These are phyloP conservation scores for Crucibulum laeve DNA, from an alignment of 768 basidiomycete genomes.

Conservation along the genomic window DNA sequence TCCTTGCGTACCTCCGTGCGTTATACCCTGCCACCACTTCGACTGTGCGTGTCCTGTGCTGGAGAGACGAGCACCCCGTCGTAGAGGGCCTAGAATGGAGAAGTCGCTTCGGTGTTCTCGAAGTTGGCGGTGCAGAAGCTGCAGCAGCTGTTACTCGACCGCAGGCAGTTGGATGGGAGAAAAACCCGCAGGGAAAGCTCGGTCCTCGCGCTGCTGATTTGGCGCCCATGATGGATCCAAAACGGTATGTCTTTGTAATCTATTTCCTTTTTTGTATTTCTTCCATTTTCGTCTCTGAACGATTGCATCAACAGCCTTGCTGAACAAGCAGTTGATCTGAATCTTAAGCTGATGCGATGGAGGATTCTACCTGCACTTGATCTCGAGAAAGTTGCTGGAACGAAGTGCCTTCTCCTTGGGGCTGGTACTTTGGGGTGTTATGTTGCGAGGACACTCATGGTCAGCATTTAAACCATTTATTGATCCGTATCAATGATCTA, in stretches of 20 bases:
- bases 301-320: slow-evolving; percentile 58
- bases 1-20: slow-evolving; percentile 75
- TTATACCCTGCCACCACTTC: slow-evolving; percentile 46
- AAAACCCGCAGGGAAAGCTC: slow-evolving; percentile 83
- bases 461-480: slow-evolving; percentile 20
- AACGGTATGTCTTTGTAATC: slow-evolving; percentile 38
- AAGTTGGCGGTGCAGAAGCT: not conserved
- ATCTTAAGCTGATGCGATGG: slow-evolving; percentile 98
- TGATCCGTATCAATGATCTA: not conserved
- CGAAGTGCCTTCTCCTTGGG: slow-evolving; percentile 83
- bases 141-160: slow-evolving; percentile 28
- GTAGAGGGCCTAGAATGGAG: not conserved
- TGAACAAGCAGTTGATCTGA: slow-evolving; percentile 96
- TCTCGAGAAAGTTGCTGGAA: slow-evolving; percentile 78
- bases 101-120: not conserved
- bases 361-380: slow-evolving; percentile 87
- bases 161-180: slow-evolving; percentile 91
- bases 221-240: slow-evolving; percentile 95
- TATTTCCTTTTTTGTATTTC: not conserved
- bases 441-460: slow-evolving; percentile 90
- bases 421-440: slow-evolving; percentile 98
- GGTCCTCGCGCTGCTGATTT: slow-evolving; percentile 86
- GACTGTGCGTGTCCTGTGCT: slow-evolving; percentile 65
- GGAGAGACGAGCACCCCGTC: slow-evolving; percentile 60
- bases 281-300: not conserved